These are phyloP conservation scores for Holtermanniella nyarrowii DNA, from an alignment of 768 basidiomycete genomes.

Conservation along the genomic window DNA sequence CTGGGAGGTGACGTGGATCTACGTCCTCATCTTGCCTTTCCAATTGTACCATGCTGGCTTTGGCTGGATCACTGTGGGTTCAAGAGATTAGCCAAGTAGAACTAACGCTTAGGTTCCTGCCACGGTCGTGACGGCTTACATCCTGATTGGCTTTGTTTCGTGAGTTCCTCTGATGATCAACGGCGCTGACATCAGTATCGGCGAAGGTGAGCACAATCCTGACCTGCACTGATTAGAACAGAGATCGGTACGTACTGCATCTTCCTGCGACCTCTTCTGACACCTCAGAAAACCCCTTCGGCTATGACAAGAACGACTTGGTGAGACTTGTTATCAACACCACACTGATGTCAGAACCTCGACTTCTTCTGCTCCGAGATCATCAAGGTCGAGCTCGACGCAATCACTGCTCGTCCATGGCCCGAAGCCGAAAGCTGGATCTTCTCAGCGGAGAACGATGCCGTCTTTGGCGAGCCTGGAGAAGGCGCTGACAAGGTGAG, in stretches of 20 bases:
- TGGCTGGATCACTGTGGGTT: constrained; percentile 36
- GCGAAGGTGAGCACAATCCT: constrained; percentile 7
- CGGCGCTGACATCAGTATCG: constrained; percentile 7
- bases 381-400: constrained; percentile 34
- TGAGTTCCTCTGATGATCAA: not conserved
- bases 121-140: constrained; percentile 29
- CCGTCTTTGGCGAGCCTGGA: constrained; percentile 9
- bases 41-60: constrained; percentile 33
- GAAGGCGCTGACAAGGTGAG: not conserved
- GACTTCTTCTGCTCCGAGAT: constrained; percentile 37
- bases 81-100: no score
- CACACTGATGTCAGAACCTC: constrained; percentile 19
- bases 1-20: constrained; percentile 37
- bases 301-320: constrained; percentile 24
- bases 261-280: not conserved
- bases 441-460: constrained; percentile 21
- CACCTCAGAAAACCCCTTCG: constrained; percentile 35
- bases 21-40: constrained; percentile 34
- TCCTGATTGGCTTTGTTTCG: constrained; percentile 30
- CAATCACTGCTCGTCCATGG: constrained; percentile 33
- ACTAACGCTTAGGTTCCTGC: no score
- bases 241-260: constrained; percentile 1
- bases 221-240: not conserved
- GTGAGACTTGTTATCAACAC: not conserved
- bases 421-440: constrained; percentile 33